phyloP scores from a whole-genome alignment of 805 yeast genomes.

The Maudiozyma barnettii region DNA sequence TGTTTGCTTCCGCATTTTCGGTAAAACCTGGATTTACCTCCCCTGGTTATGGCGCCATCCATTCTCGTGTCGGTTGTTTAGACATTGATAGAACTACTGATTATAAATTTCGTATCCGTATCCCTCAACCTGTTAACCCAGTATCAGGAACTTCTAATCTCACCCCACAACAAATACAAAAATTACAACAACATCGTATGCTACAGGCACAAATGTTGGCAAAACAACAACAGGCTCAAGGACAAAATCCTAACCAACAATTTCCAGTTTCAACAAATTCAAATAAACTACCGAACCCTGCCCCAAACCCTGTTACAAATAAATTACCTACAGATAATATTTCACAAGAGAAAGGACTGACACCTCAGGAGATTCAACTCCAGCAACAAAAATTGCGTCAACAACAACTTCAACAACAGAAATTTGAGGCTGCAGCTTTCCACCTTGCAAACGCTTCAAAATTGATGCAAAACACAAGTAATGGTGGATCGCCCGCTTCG shows the following conservation, averaged over 20 bases:
- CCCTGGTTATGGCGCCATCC: conserved; percentile 47
- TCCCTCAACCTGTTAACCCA: conserved; percentile 34
- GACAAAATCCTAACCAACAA: conserved; percentile 10
- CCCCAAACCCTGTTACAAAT: background rate
- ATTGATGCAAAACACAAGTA: conserved; percentile 17
- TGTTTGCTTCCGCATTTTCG: conserved; percentile 70
- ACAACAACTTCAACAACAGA: conserved; percentile 28
- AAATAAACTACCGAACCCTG: background rate
- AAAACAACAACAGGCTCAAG: conserved; percentile 10
- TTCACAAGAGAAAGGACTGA: conserved; percentile 18
- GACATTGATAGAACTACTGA: conserved; percentile 64
- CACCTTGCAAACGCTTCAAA: conserved; percentile 27
- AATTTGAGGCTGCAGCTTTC: conserved; percentile 27
- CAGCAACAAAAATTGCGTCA: conserved; percentile 29
- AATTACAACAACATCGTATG: conserved; percentile 21
- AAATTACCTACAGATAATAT: background rate
- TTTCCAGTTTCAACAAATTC: conserved; percentile 6
- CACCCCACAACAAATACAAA: conserved; percentile 19
- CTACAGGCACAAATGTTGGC: conserved; percentile 12
- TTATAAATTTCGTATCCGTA: conserved; percentile 46
- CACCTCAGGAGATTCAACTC: conserved; percentile 28
- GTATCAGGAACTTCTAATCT: conserved; percentile 14
- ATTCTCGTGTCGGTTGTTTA: conserved; percentile 59
- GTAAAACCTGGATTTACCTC: conserved; percentile 35
- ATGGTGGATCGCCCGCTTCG: conserved; percentile 1